Conservation (phyloP, 2,329 filamentous ascomycete species). For the Penicillium verrucosum region DNA sequence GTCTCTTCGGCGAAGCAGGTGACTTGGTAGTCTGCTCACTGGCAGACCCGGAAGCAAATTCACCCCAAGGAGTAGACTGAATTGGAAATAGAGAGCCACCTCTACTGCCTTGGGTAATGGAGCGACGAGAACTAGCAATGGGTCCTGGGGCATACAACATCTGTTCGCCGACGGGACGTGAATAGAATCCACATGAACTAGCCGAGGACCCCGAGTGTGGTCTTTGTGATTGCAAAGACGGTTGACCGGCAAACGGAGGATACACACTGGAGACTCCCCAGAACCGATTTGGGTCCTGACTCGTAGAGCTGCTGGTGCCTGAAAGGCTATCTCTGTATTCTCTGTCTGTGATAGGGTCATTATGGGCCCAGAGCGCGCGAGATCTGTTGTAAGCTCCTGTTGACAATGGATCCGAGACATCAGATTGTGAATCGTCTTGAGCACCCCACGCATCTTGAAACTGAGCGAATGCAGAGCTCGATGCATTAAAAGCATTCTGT, state of each 20-base stretch:
- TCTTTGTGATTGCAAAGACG: constrained; percentile 31
- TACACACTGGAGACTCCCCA: constrained; percentile 29
- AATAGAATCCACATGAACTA: constrained; percentile 27
- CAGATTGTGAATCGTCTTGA: constrained; percentile 45
- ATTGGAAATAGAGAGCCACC: constrained; percentile 33
- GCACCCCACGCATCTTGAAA: constrained; percentile 44
- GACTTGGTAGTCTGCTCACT: constrained; percentile 27
- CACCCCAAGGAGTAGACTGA: constrained; percentile 34
- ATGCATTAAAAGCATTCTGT: constrained; percentile 53
- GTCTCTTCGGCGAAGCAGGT: constrained; percentile 26
- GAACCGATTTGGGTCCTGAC: constrained; percentile 31
- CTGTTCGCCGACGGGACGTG: constrained; percentile 33
- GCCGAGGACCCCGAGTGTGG: constrained; percentile 36
- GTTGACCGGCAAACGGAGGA: constrained; percentile 19
- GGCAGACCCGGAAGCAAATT: constrained; percentile 28
- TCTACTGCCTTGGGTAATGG: constrained; percentile 32
- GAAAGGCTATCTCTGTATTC: constrained; percentile 25
- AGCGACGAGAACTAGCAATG: constrained; percentile 27
- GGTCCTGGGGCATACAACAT: constrained; percentile 27
- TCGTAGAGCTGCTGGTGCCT: constrained; percentile 18
- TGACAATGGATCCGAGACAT: constrained; percentile 44
- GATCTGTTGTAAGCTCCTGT: constrained; percentile 42
- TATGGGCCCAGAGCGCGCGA: constrained; percentile 33
- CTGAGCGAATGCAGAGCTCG: constrained; percentile 43
- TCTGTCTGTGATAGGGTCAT: constrained; percentile 27